Conservation (phyloP, 2,329 filamentous ascomycete species). For the Hymenoscyphus scutula region DNA sequence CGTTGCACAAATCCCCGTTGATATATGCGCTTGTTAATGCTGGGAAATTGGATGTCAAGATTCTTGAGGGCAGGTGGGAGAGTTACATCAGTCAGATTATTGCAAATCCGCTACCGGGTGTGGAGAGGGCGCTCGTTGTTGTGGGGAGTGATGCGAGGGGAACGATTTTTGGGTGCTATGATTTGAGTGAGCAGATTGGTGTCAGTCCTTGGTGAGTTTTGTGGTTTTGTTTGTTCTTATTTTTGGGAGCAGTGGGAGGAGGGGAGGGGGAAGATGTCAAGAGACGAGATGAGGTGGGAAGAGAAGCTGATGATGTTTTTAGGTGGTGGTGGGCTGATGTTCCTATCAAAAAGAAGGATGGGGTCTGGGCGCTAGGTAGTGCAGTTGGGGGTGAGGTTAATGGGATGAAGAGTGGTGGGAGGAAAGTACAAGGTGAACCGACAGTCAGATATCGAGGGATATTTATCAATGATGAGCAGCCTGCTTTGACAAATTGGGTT, state of each 20-base stretch:
- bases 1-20: constrained; percentile 60
- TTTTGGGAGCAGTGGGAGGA: constrained; percentile 43
- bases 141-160: constrained; percentile 65
- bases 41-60: constrained; percentile 56
- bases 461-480: constrained; percentile 62
- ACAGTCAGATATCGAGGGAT: constrained; percentile 57
- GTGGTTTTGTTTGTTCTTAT: no score
- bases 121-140: constrained; percentile 61
- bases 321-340: not conserved
- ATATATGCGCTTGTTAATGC: constrained; percentile 57
- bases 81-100: constrained; percentile 62
- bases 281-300: not conserved
- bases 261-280: not conserved
- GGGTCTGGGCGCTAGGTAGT: constrained; percentile 6
- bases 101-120: constrained; percentile 53
- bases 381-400: not conserved
- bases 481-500: constrained; percentile 63
- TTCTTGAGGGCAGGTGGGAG: constrained; percentile 65
- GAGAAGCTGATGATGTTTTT: not conserved
- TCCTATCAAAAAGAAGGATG: not conserved
- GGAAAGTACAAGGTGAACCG: constrained; percentile 48
- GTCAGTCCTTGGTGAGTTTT: constrained; percentile 64
- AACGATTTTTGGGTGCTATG: constrained; percentile 69
- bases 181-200: constrained; percentile 70
- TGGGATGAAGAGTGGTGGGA: constrained; percentile 24